These are phyloP conservation scores for Phytophthora multivora DNA, from an alignment of 352 stramenopile species.

Conservation along the genomic window DNA sequence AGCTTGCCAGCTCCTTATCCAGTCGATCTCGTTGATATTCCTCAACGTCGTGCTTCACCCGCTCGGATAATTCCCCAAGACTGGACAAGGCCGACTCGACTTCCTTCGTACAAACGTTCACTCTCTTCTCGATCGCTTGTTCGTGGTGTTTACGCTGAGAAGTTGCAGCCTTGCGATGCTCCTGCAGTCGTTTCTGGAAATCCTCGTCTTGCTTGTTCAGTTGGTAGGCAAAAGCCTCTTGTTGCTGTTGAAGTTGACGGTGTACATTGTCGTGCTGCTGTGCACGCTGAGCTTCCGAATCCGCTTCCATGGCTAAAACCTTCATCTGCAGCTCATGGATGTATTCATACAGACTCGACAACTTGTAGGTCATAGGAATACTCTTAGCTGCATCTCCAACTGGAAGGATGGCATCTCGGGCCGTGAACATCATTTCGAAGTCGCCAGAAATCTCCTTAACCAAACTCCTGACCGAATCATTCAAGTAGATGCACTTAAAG, in stretches of 20 bases:
- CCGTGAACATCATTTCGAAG: slow-evolving; percentile 9
- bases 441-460: slow-evolving; percentile 20
- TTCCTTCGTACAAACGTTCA: slow-evolving; percentile 16
- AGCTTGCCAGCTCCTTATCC: slow-evolving; percentile 16
- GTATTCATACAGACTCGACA: slow-evolving; percentile 17
- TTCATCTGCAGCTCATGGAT: slow-evolving; percentile 23
- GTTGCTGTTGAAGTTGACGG: slow-evolving; percentile 16
- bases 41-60: slow-evolving; percentile 19
- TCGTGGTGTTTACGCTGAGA: slow-evolving; percentile 10
- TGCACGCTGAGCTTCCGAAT: slow-evolving; percentile 6
- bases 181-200: slow-evolving; percentile 9
- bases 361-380: slow-evolving; percentile 1
- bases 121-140: slow-evolving; percentile 12
- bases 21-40: slow-evolving; percentile 20
- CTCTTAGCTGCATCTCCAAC: neutral
- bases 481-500: slow-evolving; percentile 25
- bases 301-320: slow-evolving; percentile 12
- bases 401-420: neutral
- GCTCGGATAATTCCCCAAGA: slow-evolving; percentile 19
- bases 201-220: slow-evolving; percentile 16
- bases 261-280: slow-evolving; percentile 16
- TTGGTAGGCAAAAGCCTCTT: slow-evolving; percentile 15
- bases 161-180: slow-evolving; percentile 5
- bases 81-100: slow-evolving; percentile 7
- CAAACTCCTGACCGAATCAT: slow-evolving; percentile 12